These are phyloP conservation scores for Conringia planisiliqua DNA, from an alignment of 345 rosid genomes.

Conservation along the genomic window DNA sequence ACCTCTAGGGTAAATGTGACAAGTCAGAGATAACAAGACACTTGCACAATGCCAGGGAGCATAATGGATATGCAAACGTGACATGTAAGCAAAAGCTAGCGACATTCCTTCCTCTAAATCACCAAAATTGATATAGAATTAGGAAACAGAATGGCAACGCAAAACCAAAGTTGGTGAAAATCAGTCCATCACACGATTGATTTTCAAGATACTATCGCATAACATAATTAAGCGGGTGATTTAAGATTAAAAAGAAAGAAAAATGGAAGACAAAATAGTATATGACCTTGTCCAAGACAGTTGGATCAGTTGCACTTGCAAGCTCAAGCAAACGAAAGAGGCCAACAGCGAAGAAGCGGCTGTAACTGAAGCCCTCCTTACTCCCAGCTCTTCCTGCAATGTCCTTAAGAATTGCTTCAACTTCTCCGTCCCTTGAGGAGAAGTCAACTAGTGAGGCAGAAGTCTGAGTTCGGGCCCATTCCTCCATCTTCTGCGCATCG, in stretches of 20 bases:
- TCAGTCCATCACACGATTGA: background rate
- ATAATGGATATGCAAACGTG: background rate
- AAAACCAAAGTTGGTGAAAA: background rate
- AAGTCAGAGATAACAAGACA: background rate
- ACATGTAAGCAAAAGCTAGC: background rate
- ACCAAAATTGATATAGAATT: background rate
- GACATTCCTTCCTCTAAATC: background rate
- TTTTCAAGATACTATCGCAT: background rate
- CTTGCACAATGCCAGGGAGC: background rate
- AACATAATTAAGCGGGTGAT: background rate
- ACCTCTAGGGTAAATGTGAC: background rate
- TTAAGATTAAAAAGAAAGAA: background rate
- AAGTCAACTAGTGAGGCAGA: slow-evolving; percentile 69
- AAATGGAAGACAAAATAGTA: background rate
- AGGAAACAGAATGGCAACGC: background rate
- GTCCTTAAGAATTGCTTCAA: slow-evolving; percentile 70
- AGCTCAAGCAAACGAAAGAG: slow-evolving; percentile 96
- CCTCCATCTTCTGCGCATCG: slow-evolving; percentile 91
- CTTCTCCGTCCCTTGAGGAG: slow-evolving; percentile 74
- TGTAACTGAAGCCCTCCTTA: slow-evolving; percentile 82
- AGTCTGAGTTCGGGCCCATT: slow-evolving; percentile 78
- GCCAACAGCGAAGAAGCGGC: slow-evolving; percentile 97
- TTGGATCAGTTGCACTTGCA: slow-evolving; percentile 82
- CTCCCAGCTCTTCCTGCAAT: slow-evolving; percentile 74
- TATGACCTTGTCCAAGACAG: slow-evolving; percentile 74